Evolutionary conservation across 768 basidiomycete genomes (phyloP), one percentile per base, ranked within the genome.

Genomic region (Lepiota brunneoincarnata): DNA sequence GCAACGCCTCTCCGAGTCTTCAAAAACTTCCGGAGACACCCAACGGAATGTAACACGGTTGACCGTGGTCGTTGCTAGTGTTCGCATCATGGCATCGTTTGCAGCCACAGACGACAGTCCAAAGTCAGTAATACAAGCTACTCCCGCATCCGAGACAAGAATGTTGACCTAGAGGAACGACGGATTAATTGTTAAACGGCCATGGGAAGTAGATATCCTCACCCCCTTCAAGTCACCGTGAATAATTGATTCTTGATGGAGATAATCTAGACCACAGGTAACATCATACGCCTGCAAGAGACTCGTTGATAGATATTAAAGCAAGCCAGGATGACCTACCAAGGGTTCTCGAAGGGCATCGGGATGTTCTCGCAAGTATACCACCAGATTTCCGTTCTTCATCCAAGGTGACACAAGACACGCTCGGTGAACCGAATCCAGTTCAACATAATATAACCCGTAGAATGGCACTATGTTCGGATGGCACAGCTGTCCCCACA

Each of bases 161-260:
- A 63, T 49, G 45, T 63, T 63, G 15, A 49, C 60, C 60, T 28
- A 28, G 15, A 15, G 9, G 34, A 23, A n/a, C 17, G 14, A 31
- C 6, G 5, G 21, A 31, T 49, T 14, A 54, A 17, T 7, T 7
- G 7, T 21, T 23, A 17, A 9, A n/a, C 20, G 9, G n/a, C 11
- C 18, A 24, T 12, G n/a, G 14, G n/a, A 21, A 28, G 54, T 14
- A 23, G n/a, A 34, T 36, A 26, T 6, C 23, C 53, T 14, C 49
- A 62, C 61, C 35, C 61, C 59, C 51, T 60, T 60, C 37, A 62
- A 42, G 37, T 62, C 61, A 17, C 63, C 58, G 43, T 62, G 58
- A 28, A 61, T 38, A 23, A 59, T 36, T 17, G 51, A 53, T 7
- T 55, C 28, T 14, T 46, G 37, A 42, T 62, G 61, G 6, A 62